Conservation (phyloP, 352 stramenopile genomes). For the Nothophytophthora sp. region DNA sequence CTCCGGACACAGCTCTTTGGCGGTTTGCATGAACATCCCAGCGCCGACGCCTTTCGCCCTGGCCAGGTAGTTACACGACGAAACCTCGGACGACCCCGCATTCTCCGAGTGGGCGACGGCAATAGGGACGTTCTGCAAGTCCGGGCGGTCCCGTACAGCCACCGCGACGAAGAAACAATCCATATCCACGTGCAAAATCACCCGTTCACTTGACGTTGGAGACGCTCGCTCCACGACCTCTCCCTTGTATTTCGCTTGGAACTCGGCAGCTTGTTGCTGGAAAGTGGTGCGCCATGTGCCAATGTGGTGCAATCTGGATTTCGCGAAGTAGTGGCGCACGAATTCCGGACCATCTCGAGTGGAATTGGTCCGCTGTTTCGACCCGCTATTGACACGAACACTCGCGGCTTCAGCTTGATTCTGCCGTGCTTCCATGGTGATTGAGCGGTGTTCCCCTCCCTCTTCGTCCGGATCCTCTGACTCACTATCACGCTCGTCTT, state of each 20-base stretch:
- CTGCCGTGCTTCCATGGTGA: too few relatives aligned
- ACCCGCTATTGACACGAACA: neutral
- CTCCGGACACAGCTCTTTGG: conserved; percentile 91
- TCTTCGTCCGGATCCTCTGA: neutral
- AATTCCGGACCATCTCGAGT: conserved; percentile 75
- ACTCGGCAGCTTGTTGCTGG: conserved; percentile 62
- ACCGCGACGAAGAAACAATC: conserved; percentile 98
- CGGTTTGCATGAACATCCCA: conserved; percentile 94
- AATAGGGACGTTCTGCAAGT: conserved; percentile 77
- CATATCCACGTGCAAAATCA: conserved; percentile 97
- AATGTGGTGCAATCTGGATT: conserved; percentile 86
- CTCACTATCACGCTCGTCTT: neutral
- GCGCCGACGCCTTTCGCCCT: conserved; percentile 90
- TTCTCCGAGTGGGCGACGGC: conserved; percentile 90
- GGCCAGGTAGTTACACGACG: conserved; percentile 96
- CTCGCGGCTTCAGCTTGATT: neutral
- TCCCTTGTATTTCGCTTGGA: conserved; percentile 66
- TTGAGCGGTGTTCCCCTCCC: too few relatives aligned
- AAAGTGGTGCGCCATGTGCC: conserved; percentile 79
- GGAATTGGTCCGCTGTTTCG: conserved; percentile 46
- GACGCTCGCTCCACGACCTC: conserved; percentile 30
- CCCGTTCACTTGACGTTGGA: conserved; percentile 48
- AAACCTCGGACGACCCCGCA: conserved; percentile 89
- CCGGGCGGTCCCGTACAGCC: conserved; percentile 78
- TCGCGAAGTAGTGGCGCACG: conserved; percentile 81